Evolutionary conservation across 202 grass and related monocot species (phyloP), one percentile per base, ranked within the genome.

Genomic region (Zizania palustris): DNA sequence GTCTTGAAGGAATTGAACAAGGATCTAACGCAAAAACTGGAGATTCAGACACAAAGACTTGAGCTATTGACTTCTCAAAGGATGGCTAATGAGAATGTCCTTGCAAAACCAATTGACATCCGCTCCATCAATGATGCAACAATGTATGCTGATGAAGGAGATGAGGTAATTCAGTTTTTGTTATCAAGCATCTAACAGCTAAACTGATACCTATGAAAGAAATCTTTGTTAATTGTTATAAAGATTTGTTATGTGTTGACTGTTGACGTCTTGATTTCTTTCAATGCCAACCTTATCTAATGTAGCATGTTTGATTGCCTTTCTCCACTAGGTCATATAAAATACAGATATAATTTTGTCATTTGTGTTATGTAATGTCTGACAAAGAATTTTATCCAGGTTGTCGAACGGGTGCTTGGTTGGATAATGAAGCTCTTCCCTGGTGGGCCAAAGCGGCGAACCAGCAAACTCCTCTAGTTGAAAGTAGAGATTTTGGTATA

Each of bases 371-470:
- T 37, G 9, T 28, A 19, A n/a, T 13, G 20, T 37, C 45, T 89
- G 45, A 89, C 82, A 28, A 28, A 6, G 15, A 35, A 63, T 56
- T 34, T 71, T 36, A 33, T 78, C 4, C 78, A 93, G 96, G 96
- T 96, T 12, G 96, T 99, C 1, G 96, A 93, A 69, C 81, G 92
- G 68, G 96, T 96, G 72, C 81, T 99, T 75, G 92, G 90, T 73
- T 99, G 96, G 96, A 93, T 99, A 87, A 96, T 96, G 83, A 99
- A 93, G 79, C 96, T 99, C 63, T 99, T 99, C 77, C 96, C 96
- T 50, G 88, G 90, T 57, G 92, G 96, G 9, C 90, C 87, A 38
- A 99, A 93, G 79, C 96, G 92, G 61, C 92, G 90, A 22, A 91
- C 92, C 65, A 99, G 88, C 81, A 99, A 99, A 81, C 90, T 99